A percentile compares a stretch with the other conserved stretches of the same genome.
Evolutionary conservation across 371 early-diverging fungal species (phyloP).

Genomic region (Rhizopus stolonifer): DNA sequence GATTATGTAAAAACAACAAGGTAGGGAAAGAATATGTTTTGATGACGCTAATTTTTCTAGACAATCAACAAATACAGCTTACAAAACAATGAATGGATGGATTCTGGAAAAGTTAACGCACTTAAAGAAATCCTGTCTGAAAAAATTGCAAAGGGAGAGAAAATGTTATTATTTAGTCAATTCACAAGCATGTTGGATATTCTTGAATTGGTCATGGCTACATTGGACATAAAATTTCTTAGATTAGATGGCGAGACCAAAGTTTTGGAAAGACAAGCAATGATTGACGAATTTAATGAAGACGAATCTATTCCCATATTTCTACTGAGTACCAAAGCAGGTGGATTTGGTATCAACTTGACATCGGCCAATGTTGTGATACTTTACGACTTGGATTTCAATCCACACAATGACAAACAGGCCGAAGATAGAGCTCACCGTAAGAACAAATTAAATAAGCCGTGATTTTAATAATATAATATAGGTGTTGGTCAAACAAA

Average conservation of each 20-base stretch:
- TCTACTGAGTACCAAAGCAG: constrained; percentile 89
- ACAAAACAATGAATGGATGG: constrained; percentile 64
- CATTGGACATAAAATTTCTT: constrained; percentile 48
- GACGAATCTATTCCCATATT: constrained; percentile 68
- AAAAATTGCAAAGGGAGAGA: constrained; percentile 47
- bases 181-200: constrained; percentile 74
- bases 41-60: constrained; percentile 15
- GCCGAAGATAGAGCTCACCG: constrained; percentile 92
- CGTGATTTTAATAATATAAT: constrained; percentile 14
- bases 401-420: constrained; percentile 96
- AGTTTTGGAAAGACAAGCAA: constrained; percentile 65
- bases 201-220: constrained; percentile 52
- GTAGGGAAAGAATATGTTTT: constrained; percentile 22
- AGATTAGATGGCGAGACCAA: constrained; percentile 70
- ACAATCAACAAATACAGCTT: constrained; percentile 56
- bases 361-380: constrained; percentile 78
- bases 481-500: constrained; percentile 86
- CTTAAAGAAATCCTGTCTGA: constrained; percentile 62
- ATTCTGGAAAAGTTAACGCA: constrained; percentile 73
- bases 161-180: constrained; percentile 81
- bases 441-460: constrained; percentile 19
- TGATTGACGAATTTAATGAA: constrained; percentile 81
- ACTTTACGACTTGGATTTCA: constrained; percentile 90
- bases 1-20: constrained; percentile 64
- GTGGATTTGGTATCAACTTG: constrained; percentile 91